Conservation (phyloP, 164 flowering plant genomes). For the Liriodendron chinense region DNA sequence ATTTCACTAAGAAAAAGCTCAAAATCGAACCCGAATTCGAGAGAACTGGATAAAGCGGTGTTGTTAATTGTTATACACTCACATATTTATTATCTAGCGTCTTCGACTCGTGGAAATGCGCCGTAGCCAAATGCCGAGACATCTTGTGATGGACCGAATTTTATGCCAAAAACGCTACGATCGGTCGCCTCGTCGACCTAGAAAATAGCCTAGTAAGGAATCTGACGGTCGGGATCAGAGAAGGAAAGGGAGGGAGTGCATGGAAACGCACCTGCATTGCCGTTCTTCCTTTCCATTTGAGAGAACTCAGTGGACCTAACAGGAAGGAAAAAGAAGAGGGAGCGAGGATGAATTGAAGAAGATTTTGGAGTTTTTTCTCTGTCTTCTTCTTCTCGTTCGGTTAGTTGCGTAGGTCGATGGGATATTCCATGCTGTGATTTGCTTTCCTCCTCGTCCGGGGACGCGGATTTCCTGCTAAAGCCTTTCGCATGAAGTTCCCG, state of each 20-base stretch:
- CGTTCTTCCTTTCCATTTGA: background rate
- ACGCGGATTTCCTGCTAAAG: too few relatives aligned
- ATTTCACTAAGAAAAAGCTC: background rate
- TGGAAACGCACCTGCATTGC: slow-evolving; percentile 6
- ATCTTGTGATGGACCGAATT: slow-evolving; percentile 24
- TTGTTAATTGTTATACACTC: slow-evolving; percentile 17
- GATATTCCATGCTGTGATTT: too few relatives aligned
- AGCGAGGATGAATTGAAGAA: too few relatives aligned
- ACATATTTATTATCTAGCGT: slow-evolving; percentile 99
- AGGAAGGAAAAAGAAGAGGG: background rate
- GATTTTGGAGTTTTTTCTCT: background rate
- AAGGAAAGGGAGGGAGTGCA: background rate
- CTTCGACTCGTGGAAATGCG: slow-evolving; percentile 81
- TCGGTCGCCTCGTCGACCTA: background rate
- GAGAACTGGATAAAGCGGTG: background rate
- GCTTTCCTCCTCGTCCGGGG: too few relatives aligned
- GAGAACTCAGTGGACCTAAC: background rate
- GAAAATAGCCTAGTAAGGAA: background rate
- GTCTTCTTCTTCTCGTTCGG: background rate
- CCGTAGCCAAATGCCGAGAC: slow-evolving; percentile 68
- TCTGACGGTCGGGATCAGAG: background rate
- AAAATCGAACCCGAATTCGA: slow-evolving; percentile 5
- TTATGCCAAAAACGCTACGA: background rate
- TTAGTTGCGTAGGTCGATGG: background rate
- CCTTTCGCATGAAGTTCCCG: too few relatives aligned